Evolutionary conservation across 345 rosid species (phyloP).

Genomic region (Aquilaria yunnanensis): DNA sequence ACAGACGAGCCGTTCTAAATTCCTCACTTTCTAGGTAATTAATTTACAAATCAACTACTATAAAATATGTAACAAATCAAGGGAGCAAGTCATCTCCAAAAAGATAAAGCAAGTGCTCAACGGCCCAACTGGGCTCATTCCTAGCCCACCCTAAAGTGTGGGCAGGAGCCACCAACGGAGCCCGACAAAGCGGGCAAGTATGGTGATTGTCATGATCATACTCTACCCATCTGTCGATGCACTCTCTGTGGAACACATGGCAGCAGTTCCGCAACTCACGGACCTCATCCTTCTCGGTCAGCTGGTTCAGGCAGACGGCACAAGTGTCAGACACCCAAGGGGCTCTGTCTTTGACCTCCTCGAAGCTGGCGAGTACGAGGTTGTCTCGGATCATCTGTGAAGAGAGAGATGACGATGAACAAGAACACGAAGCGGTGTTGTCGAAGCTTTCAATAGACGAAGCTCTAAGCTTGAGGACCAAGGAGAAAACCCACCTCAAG

Average conservation of each 20-base stretch:
- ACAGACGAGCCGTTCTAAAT: too few relatives aligned
- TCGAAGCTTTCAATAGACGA: conserved; percentile 6
- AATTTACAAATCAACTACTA: too few relatives aligned
- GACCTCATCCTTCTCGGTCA: conserved; percentile 53
- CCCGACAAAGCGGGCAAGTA: conserved; percentile 83
- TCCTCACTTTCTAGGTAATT: too few relatives aligned
- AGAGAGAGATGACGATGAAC: conserved; percentile 23
- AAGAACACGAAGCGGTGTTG: conserved; percentile 4
- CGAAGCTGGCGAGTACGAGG: conserved; percentile 52
- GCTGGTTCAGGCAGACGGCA: conserved; percentile 67
- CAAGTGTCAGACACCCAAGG: conserved; percentile 46
- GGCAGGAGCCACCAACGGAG: conserved; percentile 56
- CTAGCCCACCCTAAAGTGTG: conserved; percentile 34
- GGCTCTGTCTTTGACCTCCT: conserved; percentile 39
- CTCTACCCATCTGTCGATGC: conserved; percentile 86
- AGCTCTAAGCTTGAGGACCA: conserved; percentile 41
- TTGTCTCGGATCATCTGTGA: conserved; percentile 44
- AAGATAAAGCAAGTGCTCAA: conserved; percentile 74
- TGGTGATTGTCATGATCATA: conserved; percentile 54
- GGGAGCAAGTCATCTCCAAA: conserved; percentile 78
- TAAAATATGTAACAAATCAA: conserved; percentile 15
- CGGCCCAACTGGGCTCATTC: conserved; percentile 91
- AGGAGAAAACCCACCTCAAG: conserved; percentile 62
- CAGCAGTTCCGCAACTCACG: conserved; percentile 77
- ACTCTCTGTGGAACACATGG: conserved; percentile 87